These are phyloP conservation scores for Hyaloscypha hepaticicola DNA, from an alignment of 495 filamentous ascomycete species.

Conservation along the genomic window DNA sequence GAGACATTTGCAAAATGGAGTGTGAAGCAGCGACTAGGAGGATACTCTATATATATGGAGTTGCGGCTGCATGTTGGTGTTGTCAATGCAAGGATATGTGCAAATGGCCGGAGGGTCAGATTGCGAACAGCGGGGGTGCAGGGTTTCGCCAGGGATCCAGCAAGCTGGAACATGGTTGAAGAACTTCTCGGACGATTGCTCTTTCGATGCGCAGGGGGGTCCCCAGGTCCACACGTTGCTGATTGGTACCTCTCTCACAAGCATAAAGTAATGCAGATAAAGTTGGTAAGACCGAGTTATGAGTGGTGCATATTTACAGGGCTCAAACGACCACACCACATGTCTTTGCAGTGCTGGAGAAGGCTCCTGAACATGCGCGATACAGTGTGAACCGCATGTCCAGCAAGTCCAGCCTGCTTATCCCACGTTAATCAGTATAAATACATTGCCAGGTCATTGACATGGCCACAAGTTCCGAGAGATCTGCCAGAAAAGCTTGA, in stretches of 20 bases:
- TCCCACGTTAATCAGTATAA: too few relatives aligned
- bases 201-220: neutral
- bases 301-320: neutral
- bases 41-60: constrained; percentile 1
- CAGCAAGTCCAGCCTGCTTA: too few relatives aligned
- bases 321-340: neutral
- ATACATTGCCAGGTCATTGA: neutral
- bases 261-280: constrained; percentile 17
- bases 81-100: neutral
- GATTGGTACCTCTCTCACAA: constrained; percentile 7
- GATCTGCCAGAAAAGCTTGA: neutral
- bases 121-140: neutral
- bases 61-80: neutral
- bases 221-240: neutral
- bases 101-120: neutral
- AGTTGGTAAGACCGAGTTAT: neutral
- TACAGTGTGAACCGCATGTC: too few relatives aligned
- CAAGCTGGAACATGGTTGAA: constrained; percentile 2
- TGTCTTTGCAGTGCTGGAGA: neutral
- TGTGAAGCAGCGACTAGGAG: neutral
- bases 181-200: neutral
- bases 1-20: neutral
- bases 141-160: neutral
- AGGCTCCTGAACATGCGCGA: neutral
- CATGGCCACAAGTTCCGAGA: neutral